These are phyloP conservation scores for Candida sithepensis DNA, from an alignment of 805 yeast species.

Conservation along the genomic window DNA sequence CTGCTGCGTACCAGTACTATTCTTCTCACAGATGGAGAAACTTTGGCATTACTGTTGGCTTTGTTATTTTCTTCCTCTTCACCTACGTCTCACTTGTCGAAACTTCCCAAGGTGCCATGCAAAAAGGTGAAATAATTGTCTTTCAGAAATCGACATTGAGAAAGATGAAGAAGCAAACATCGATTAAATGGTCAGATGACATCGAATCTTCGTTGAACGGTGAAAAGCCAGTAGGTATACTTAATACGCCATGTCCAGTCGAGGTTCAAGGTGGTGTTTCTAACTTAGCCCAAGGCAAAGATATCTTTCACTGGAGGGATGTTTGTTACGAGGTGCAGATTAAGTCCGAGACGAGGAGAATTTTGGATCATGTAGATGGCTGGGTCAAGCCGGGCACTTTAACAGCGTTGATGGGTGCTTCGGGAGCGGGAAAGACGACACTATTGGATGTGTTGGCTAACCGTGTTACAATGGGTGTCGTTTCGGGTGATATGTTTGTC, in stretches of 20 bases:
- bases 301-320: slow-evolving; percentile 60
- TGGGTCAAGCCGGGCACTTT: slow-evolving; percentile 50
- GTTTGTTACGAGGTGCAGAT: slow-evolving; percentile 55
- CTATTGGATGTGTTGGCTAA: slow-evolving; percentile 49
- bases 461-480: no score
- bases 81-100: slow-evolving; percentile 30
- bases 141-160: no score
- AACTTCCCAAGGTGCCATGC: no score
- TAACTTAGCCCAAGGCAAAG: no score
- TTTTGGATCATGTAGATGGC: slow-evolving; percentile 44
- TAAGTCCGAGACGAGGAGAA: slow-evolving; percentile 36
- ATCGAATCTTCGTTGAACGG: no score
- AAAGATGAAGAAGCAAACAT: no score
- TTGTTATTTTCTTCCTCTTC: slow-evolving; percentile 37
- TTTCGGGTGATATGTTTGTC: no score
- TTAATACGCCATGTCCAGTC: slow-evolving; percentile 9
- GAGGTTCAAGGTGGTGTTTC: slow-evolving; percentile 8
- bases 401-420: slow-evolving; percentile 62
- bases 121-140: no score
- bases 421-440: slow-evolving; percentile 65
- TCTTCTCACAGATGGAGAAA: slow-evolving; percentile 76
- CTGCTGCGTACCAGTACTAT: slow-evolving; percentile 44
- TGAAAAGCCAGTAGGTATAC: slow-evolving; percentile 14
- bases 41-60: slow-evolving; percentile 50
- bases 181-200: no score